These are phyloP conservation scores for Aspergillus terreus DNA, from an alignment of 2,329 filamentous ascomycete species.

Conservation along the genomic window DNA sequence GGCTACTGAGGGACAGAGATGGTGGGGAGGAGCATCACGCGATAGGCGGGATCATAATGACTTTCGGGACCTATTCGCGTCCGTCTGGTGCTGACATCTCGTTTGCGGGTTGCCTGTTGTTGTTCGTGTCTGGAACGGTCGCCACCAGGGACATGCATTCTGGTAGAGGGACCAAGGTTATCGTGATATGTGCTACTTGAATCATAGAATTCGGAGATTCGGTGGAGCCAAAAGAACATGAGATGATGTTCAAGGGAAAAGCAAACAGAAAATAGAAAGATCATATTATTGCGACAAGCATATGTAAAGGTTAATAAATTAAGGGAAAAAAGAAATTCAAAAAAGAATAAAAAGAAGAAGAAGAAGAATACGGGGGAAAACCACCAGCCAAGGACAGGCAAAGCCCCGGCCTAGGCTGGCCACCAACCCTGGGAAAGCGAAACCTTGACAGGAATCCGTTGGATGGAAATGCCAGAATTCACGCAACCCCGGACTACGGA, in stretches of 20 bases:
- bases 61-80: background rate
- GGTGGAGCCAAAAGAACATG: background rate
- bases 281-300: background rate
- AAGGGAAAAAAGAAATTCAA: background rate
- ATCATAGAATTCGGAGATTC: background rate
- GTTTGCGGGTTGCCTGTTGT: background rate
- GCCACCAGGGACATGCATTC: background rate
- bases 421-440: background rate
- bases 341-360: background rate
- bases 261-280: background rate
- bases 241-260: background rate
- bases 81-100: no score
- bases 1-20: background rate
- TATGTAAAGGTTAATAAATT: background rate
- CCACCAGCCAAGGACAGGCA: background rate
- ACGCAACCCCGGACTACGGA: constrained; percentile 2
- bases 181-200: background rate
- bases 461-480: background rate
- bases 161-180: background rate
- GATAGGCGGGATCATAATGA: background rate
- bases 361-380: background rate
- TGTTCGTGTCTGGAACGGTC: background rate
- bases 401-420: background rate
- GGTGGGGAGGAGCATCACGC: background rate
- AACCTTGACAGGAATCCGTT: background rate